These are phyloP conservation scores for Ophiostoma himal-ulmi DNA, from an alignment of 2,329 filamentous ascomycete genomes.

Conservation along the genomic window DNA sequence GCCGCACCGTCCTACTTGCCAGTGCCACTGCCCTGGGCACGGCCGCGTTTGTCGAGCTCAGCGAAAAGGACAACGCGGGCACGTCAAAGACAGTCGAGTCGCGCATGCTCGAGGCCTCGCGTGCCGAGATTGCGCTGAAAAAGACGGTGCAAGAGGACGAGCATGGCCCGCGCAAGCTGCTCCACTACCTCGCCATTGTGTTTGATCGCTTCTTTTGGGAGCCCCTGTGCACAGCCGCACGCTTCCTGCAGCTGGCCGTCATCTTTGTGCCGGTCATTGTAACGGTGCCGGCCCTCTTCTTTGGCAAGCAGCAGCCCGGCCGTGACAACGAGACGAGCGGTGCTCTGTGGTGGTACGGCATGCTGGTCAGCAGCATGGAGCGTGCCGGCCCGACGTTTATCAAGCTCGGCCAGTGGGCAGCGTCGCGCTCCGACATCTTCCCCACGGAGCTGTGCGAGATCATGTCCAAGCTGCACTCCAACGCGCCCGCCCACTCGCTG, in stretches of 20 bases:
- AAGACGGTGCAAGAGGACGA: constrained; percentile 52
- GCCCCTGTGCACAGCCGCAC: constrained; percentile 75
- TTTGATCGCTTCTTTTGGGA: constrained; percentile 73
- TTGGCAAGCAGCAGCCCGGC: constrained; percentile 59
- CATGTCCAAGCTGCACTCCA: constrained; percentile 92
- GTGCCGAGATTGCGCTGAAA: constrained; percentile 58
- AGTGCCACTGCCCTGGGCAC: constrained; percentile 44
- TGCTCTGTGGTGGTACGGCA: constrained; percentile 90
- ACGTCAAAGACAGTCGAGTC: constrained; percentile 65
- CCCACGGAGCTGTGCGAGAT: constrained; percentile 84
- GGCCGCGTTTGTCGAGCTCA: constrained; percentile 52
- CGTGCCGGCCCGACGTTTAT: constrained; percentile 92
- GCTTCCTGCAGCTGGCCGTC: constrained; percentile 78
- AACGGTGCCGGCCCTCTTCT: constrained; percentile 72
- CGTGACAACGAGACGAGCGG: constrained; percentile 71
- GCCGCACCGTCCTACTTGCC: constrained; percentile 36
- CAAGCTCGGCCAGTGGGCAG: constrained; percentile 98
- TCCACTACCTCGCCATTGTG: constrained; percentile 57
- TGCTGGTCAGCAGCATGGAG: constrained; percentile 86
- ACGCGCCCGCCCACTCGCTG: constrained; percentile 87
- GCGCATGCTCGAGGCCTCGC: constrained; percentile 79
- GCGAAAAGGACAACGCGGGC: constrained; percentile 48
- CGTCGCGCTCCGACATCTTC: constrained; percentile 93
- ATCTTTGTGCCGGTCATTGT: constrained; percentile 90
- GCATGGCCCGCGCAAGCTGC: constrained; percentile 51